Conservation (phyloP, 371 early-diverging fungal genomes). For the Mucor ambiguus region DNA sequence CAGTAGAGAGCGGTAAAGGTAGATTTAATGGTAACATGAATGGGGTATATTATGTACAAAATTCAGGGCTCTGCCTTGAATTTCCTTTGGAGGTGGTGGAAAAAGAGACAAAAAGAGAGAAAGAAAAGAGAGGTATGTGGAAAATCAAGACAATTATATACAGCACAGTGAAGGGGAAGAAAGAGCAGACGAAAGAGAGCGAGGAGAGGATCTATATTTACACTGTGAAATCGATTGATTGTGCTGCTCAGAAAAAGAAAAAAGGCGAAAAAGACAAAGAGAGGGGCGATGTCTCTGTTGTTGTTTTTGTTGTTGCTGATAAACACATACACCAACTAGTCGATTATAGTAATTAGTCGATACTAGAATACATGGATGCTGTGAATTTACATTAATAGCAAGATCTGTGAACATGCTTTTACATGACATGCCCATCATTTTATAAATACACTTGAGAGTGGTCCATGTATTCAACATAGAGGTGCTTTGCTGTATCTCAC, state of each 20-base stretch:
- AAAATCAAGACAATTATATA: constrained; percentile 6
- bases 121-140: not conserved
- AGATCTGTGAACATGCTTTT: not conserved
- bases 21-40: not conserved
- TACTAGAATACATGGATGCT: constrained; percentile 6
- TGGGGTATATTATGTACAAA: constrained; percentile 5
- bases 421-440: not conserved
- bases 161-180: constrained; percentile 2
- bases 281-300: not conserved
- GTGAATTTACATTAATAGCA: not conserved
- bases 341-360: constrained; percentile 2
- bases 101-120: not conserved
- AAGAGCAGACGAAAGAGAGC: not conserved
- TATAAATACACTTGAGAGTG: not conserved
- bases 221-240: not conserved
- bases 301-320: not conserved
- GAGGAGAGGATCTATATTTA: not conserved
- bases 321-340: not conserved
- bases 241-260: not conserved
- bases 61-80: constrained; percentile 15
- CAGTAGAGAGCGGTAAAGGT: constrained; percentile 18
- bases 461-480: not conserved
- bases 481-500: not conserved
- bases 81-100: not conserved
- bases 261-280: not conserved